Conservation (phyloP, 2,329 filamentous ascomycete genomes). For the Emericellopsis cladophorae region DNA sequence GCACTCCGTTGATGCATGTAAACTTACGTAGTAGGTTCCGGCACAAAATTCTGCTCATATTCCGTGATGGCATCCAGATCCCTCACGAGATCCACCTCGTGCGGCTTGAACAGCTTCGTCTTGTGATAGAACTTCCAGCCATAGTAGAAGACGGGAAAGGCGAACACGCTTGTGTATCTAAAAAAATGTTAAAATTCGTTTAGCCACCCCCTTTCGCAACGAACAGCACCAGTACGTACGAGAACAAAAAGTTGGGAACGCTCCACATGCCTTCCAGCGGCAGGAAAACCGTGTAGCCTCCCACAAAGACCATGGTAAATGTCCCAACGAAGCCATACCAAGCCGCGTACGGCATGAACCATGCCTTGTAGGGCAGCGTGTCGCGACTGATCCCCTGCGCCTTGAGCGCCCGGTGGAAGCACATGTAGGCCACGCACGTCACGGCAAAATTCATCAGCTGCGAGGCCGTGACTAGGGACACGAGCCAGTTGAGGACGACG, state of each 20-base stretch:
- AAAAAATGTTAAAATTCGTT: background rate
- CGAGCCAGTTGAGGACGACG: slow-evolving; percentile 61
- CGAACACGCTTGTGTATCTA: slow-evolving; percentile 57
- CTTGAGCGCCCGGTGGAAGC: slow-evolving; percentile 56
- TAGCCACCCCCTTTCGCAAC: background rate
- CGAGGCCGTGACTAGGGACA: slow-evolving; percentile 56
- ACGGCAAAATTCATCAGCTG: slow-evolving; percentile 62
- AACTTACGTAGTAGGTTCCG: slow-evolving; percentile 36
- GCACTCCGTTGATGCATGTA: background rate
- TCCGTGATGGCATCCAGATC: slow-evolving; percentile 56
- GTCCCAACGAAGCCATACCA: slow-evolving; percentile 53
- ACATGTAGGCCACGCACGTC: slow-evolving; percentile 59
- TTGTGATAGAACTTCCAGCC: slow-evolving; percentile 60
- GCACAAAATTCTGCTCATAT: slow-evolving; percentile 49
- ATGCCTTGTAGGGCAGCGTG: slow-evolving; percentile 56
- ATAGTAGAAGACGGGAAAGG: slow-evolving; percentile 57
- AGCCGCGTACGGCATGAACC: slow-evolving; percentile 59
- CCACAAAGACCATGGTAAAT: slow-evolving; percentile 60
- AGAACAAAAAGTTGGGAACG: slow-evolving; percentile 59
- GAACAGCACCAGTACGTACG: slow-evolving; percentile 25
- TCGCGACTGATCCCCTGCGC: slow-evolving; percentile 57
- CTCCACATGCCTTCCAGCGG: slow-evolving; percentile 48
- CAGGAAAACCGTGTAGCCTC: slow-evolving; percentile 66
- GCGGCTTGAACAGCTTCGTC: slow-evolving; percentile 41
- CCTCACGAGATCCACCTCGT: slow-evolving; percentile 49